A percentile compares a stretch with the other conserved stretches of the same genome.
These are phyloP conservation scores for Penicillium brasilianum DNA, from an alignment of 2,329 filamentous ascomycete genomes.

Conservation along the genomic window DNA sequence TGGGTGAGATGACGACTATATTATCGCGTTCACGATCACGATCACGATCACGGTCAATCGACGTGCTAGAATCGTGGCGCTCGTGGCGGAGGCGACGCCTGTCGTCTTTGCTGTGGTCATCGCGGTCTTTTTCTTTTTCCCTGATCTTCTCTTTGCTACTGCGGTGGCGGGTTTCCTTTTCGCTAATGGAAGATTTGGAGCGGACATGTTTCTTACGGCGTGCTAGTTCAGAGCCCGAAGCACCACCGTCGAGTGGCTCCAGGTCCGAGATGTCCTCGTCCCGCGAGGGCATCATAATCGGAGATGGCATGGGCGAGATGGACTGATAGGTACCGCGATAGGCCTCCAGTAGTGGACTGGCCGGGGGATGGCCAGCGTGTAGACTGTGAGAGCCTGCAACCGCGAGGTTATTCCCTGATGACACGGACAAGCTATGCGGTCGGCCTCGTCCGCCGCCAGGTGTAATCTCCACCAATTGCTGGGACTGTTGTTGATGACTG, in stretches of 20 bases:
- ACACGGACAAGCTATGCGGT: slow-evolving; percentile 44
- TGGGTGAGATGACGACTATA: slow-evolving; percentile 51
- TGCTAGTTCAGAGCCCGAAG: slow-evolving; percentile 34
- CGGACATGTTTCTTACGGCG: slow-evolving; percentile 34
- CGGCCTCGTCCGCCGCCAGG: slow-evolving; percentile 38
- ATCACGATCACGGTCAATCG: slow-evolving; percentile 39
- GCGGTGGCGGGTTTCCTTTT: slow-evolving; percentile 21
- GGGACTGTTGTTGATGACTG: slow-evolving; percentile 25
- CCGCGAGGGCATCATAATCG: slow-evolving; percentile 63
- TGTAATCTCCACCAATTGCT: slow-evolving; percentile 42
- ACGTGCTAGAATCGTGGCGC: slow-evolving; percentile 31
- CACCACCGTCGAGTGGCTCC: slow-evolving; percentile 47
- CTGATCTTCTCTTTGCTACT: slow-evolving; percentile 31
- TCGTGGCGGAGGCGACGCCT: slow-evolving; percentile 33
- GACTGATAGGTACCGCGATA: slow-evolving; percentile 95
- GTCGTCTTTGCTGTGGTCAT: slow-evolving; percentile 34
- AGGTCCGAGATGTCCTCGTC: slow-evolving; percentile 61
- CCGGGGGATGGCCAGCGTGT: slow-evolving; percentile 61
- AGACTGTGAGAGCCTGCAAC: slow-evolving; percentile 36
- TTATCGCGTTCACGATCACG: slow-evolving; percentile 32
- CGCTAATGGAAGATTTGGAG: slow-evolving; percentile 30
- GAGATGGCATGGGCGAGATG: slow-evolving; percentile 91
- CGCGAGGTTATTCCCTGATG: slow-evolving; percentile 46
- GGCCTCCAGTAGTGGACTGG: slow-evolving; percentile 85
- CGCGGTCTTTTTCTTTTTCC: slow-evolving; percentile 36